phyloP scores from a whole-genome alignment of 805 yeast species.

The Groenewaldozyma tartarivorans region DNA sequence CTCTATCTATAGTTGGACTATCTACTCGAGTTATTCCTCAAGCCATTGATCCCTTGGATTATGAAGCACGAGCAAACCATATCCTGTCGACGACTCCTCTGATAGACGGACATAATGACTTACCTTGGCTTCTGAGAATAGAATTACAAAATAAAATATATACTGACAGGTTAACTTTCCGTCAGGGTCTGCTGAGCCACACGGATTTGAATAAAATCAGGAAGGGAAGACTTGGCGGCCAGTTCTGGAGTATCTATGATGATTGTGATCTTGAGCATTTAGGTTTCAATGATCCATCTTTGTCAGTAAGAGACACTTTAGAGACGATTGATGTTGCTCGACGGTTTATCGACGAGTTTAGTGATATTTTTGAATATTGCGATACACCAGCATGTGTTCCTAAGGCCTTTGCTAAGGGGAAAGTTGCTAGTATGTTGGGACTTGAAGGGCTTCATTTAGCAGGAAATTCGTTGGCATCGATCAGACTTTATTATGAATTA shows the following conservation, averaged over 20 bases:
- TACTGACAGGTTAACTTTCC: conserved; percentile 30
- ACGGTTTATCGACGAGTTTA: conserved; percentile 35
- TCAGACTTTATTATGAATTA: conserved; percentile 39
- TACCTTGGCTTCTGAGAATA: conserved; percentile 40
- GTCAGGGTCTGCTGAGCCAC: conserved; percentile 32
- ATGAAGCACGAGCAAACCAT: too few relatives aligned
- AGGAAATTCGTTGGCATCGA: conserved; percentile 39
- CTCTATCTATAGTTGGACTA: conserved; percentile 1
- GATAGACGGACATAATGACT: conserved; percentile 42
- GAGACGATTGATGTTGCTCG: conserved; percentile 45
- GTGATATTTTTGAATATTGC: conserved; percentile 34
- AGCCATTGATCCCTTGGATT: conserved; percentile 2
- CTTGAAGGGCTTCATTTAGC: conserved; percentile 48
- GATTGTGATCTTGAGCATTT: conserved; percentile 29
- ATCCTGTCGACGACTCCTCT: too few relatives aligned
- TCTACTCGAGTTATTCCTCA: neutral
- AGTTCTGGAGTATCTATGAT: conserved; percentile 42
- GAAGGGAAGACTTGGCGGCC: conserved; percentile 39
- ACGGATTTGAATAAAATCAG: conserved; percentile 37
- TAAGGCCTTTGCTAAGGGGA: conserved; percentile 25
- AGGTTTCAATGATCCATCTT: conserved; percentile 36
- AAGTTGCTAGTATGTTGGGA: conserved; percentile 41
- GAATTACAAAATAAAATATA: conserved; percentile 38
- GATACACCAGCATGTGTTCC: conserved; percentile 34
- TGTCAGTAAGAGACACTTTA: conserved; percentile 42